A percentile compares a stretch with the other conserved stretches of the same genome.
Conservation (phyloP, 1,284 basidiomycete species). For the Naganishia sp. region DNA sequence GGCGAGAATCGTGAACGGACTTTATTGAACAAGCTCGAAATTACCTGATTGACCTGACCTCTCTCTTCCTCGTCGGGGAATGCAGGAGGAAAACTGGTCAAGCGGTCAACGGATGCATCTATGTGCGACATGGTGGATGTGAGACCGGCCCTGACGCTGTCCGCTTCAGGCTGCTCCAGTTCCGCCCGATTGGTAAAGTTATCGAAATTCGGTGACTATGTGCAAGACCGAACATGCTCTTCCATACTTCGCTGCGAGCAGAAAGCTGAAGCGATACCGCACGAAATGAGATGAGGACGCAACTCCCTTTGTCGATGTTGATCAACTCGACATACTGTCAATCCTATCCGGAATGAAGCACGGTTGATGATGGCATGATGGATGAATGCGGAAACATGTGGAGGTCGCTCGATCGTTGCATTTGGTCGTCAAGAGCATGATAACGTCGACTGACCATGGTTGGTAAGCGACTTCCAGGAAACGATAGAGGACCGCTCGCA, state of each 20-base stretch:
- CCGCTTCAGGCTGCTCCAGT: background rate
- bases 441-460: background rate
- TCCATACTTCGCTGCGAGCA: background rate
- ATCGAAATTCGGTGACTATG: background rate
- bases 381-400: background rate
- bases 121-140: conserved; percentile 15
- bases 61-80: conserved; percentile 53
- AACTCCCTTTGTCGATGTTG: background rate
- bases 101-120: conserved; percentile 28
- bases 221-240: background rate
- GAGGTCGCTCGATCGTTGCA: conserved; percentile 20
- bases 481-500: too few relatives aligned
- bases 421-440: background rate
- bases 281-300: too few relatives aligned
- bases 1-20: conserved; percentile 50
- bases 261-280: background rate
- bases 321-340: conserved; percentile 5
- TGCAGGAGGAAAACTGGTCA: conserved; percentile 52
- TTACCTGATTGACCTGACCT: conserved; percentile 40
- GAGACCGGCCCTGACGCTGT: background rate
- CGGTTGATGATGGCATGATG: conserved; percentile 3
- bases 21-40: conserved; percentile 50
- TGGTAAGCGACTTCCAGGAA: too few relatives aligned
- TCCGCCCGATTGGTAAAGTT: background rate
- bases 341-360: background rate